Conservation (phyloP, 2,329 filamentous ascomycete genomes). For the Aspergillus brunneoviolaceus region DNA sequence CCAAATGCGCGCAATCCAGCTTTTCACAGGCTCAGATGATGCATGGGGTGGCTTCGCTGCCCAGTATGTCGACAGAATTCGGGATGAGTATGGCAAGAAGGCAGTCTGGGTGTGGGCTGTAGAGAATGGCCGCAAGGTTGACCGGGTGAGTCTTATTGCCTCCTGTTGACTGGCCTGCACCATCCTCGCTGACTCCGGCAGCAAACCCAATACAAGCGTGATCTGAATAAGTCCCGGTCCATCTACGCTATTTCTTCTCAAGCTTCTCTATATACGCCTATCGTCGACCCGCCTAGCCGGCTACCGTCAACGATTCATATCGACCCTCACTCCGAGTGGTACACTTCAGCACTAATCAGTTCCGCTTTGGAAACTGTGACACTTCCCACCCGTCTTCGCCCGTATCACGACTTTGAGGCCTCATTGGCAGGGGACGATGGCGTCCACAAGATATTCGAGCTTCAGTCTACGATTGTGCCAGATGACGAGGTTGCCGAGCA, state of each 20-base stretch:
- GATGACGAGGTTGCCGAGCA: slow-evolving; percentile 13
- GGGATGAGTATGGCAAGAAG: slow-evolving; percentile 89
- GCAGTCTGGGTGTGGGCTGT: slow-evolving; percentile 85
- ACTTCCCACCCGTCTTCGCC: slow-evolving; percentile 64
- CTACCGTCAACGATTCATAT: slow-evolving; percentile 61
- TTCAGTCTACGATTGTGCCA: slow-evolving; percentile 63
- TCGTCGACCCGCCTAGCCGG: slow-evolving; percentile 61
- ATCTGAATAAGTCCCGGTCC: slow-evolving; percentile 73
- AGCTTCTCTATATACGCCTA: slow-evolving; percentile 74
- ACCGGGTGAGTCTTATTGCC: slow-evolving; percentile 50
- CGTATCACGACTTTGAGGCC: slow-evolving; percentile 38
- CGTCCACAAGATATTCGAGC: slow-evolving; percentile 74
- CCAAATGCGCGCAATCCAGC: slow-evolving; percentile 81
- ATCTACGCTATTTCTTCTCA: slow-evolving; percentile 67
- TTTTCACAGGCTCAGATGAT: slow-evolving; percentile 70
- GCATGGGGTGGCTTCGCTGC: slow-evolving; percentile 78
- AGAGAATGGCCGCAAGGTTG: slow-evolving; percentile 60
- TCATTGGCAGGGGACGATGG: slow-evolving; percentile 60
- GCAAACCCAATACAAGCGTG: slow-evolving; percentile 62
- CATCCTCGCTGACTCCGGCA: slow-evolving; percentile 15
- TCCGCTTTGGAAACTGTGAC: slow-evolving; percentile 76
- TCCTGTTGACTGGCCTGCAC: not conserved
- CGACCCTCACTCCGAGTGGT: slow-evolving; percentile 70
- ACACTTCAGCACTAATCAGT: slow-evolving; percentile 72
- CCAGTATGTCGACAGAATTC: slow-evolving; percentile 71